Evolutionary conservation across 352 stramenopile species (phyloP), one percentile per base, ranked within the genome.

Genomic region (Pythium graminicola): DNA sequence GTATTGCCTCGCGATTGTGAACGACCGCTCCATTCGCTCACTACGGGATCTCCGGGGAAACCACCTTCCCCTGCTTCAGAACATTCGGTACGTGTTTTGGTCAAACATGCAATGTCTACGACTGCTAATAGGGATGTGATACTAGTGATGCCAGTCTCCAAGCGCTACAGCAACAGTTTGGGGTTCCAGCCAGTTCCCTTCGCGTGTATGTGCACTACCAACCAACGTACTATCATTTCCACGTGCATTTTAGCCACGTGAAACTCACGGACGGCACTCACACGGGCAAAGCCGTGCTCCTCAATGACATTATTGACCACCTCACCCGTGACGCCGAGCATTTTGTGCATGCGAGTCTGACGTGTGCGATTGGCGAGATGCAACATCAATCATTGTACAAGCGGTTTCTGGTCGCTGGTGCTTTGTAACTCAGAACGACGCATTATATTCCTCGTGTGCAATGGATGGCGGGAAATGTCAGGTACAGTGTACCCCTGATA

Each of bases 131-230:
- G n/a, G n/a, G n/a, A n/a, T n/a, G n/a, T n/a, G n/a, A n/a, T 35
- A 35, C 29, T 35, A 57, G 50, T 16, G 80, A 92, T 48, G 66
- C 64, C 27, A 78, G 79, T 50, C 49, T 89, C 33, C 40, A 69
- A 5, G 63, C 72, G 35, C 51, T 94, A n/a, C 53, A 56, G 14
- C 17, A 60, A 33, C 78, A 86, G 47, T 92, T 88, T 44, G 68
- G 69, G n/a, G 62, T 85, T 2, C 42, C 60, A 0, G 46, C 54
- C 20, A 90, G 67, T 50, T 74, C 69, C 11, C 50, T 94, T 26
- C 81, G 84, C 46, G 69, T 89, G 62, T 94, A 92, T 57, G 73
- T 94, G 54, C 84, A 94, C 69, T 94, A 94, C 45, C 84, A 91
- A 68, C 84, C 84, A 24, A 90, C 84, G 41, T 94, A 94, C 58